A percentile compares a stretch with the other conserved stretches of the same genome.
These are phyloP conservation scores for Stellera chamaejasme DNA, from an alignment of 345 rosid species.

Conservation along the genomic window DNA sequence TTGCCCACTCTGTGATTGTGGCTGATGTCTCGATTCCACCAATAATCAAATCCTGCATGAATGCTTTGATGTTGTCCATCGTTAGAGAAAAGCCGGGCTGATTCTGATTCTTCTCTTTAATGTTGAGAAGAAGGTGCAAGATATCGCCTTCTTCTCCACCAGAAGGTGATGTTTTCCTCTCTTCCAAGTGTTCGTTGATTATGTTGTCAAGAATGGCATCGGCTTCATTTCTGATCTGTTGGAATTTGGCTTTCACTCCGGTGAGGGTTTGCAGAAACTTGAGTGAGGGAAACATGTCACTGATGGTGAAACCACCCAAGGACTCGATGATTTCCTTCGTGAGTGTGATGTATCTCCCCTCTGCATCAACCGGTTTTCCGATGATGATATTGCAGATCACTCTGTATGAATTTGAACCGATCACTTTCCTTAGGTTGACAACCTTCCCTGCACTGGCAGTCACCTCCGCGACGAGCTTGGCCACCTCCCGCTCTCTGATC, in stretches of 20 bases:
- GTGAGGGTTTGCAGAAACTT: neutral
- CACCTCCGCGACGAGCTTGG: slow-evolving; percentile 11
- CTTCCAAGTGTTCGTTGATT: slow-evolving; percentile 18
- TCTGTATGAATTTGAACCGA: slow-evolving; percentile 18
- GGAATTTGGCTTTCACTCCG: neutral
- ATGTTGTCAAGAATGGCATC: neutral
- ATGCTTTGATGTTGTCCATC: slow-evolving; percentile 24
- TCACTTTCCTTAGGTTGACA: slow-evolving; percentile 18
- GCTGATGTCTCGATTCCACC: slow-evolving; percentile 23
- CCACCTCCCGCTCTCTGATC: slow-evolving; percentile 24
- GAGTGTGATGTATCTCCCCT: neutral
- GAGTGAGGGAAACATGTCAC: slow-evolving; percentile 4
- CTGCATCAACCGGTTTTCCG: slow-evolving; percentile 23
- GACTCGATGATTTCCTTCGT: neutral
- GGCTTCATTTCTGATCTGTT: slow-evolving; percentile 19
- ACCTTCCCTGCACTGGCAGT: neutral
- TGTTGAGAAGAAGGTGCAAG: slow-evolving; percentile 15
- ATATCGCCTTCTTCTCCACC: slow-evolving; percentile 8
- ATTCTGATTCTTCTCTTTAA: slow-evolving; percentile 4
- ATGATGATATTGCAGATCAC: slow-evolving; percentile 27
- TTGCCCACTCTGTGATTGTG: slow-evolving; percentile 21
- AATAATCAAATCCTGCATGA: slow-evolving; percentile 5
- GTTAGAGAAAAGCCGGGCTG: slow-evolving; percentile 2
- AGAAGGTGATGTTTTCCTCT: neutral
- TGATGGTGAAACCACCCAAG: slow-evolving; percentile 22